These are phyloP conservation scores for Lunasporangiospora selenospora DNA, from an alignment of 192 early-diverging fungal genomes.

Conservation along the genomic window DNA sequence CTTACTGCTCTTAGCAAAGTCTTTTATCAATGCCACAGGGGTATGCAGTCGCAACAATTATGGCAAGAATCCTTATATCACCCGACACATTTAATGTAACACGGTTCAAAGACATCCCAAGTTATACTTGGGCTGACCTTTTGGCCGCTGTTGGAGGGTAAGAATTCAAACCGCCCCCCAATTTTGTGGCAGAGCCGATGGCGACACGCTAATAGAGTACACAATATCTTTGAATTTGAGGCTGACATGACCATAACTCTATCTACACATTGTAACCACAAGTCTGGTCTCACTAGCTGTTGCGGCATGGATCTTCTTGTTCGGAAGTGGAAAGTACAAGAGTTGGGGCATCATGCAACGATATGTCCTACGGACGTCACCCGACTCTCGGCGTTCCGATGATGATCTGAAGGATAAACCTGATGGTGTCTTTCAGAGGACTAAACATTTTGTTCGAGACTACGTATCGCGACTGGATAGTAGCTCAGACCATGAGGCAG, in stretches of 20 bases:
- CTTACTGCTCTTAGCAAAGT: too few species aligned
- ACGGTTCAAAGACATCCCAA: slow-evolving; percentile 22
- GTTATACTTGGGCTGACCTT: slow-evolving; percentile 47
- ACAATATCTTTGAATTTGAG: too few species aligned
- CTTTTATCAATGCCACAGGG: too few species aligned
- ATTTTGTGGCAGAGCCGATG: too few species aligned
- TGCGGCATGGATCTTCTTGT: slow-evolving; percentile 44
- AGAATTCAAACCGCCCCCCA: neutral
- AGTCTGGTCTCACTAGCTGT: slow-evolving; percentile 42
- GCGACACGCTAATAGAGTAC: too few species aligned
- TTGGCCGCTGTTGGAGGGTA: slow-evolving; percentile 43
- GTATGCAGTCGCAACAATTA: too few species aligned
- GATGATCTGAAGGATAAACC: neutral
- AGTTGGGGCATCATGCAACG: slow-evolving; percentile 48
- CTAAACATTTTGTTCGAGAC: neutral
- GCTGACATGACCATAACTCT: too few species aligned
- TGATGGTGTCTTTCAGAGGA: neutral
- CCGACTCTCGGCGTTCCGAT: slow-evolving; percentile 20
- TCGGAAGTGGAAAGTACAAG: slow-evolving; percentile 48
- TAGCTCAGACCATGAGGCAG: slow-evolving; percentile 18
- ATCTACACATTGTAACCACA: too few species aligned
- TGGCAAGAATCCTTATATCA: slow-evolving; percentile 16
- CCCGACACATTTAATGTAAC: slow-evolving; percentile 35
- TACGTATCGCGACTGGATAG: slow-evolving; percentile 14
- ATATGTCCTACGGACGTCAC: slow-evolving; percentile 39